phyloP scores from a whole-genome alignment of 2,329 filamentous ascomycete genomes.

The Grosmannia penicillata region DNA sequence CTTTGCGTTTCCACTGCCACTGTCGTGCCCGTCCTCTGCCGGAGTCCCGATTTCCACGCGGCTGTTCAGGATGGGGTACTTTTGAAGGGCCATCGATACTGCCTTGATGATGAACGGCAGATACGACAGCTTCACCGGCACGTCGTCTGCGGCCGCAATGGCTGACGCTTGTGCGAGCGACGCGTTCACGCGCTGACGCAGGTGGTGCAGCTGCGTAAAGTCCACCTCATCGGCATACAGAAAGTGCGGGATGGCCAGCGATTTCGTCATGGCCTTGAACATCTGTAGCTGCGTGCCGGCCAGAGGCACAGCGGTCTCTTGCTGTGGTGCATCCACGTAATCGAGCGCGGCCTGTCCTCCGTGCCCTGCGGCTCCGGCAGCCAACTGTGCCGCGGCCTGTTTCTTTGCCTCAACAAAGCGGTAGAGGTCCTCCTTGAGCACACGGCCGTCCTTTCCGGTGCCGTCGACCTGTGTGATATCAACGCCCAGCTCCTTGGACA shows the following conservation, averaged over 20 bases:
- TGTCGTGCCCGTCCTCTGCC: constrained; percentile 13
- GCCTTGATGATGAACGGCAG: constrained; percentile 95
- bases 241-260: constrained; percentile 84
- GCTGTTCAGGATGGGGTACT: constrained; percentile 78
- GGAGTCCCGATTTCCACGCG: constrained; percentile 43
- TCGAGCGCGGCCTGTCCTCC: constrained; percentile 13
- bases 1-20: constrained; percentile 28
- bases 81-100: constrained; percentile 66
- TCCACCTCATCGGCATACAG: constrained; percentile 85
- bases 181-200: constrained; percentile 63
- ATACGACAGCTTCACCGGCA: constrained; percentile 55
- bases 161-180: constrained; percentile 23
- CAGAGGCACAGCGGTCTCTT: constrained; percentile 55
- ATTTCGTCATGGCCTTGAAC: constrained; percentile 96
- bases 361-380: constrained; percentile 11
- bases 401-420: constrained; percentile 46
- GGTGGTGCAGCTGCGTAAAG: constrained; percentile 56
- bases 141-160: not conserved
- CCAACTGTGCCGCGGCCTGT: constrained; percentile 8
- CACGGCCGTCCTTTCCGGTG: constrained; percentile 79
- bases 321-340: constrained; percentile 30
- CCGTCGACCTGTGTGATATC: constrained; percentile 67
- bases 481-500: constrained; percentile 66
- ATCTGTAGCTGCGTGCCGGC: constrained; percentile 76
- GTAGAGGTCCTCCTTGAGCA: constrained; percentile 84